Percentiles rank a stretch among this genome's conserved stretches.
Conservation (phyloP, 2,329 filamentous ascomycete species). For the Cercospora berteroae region DNA sequence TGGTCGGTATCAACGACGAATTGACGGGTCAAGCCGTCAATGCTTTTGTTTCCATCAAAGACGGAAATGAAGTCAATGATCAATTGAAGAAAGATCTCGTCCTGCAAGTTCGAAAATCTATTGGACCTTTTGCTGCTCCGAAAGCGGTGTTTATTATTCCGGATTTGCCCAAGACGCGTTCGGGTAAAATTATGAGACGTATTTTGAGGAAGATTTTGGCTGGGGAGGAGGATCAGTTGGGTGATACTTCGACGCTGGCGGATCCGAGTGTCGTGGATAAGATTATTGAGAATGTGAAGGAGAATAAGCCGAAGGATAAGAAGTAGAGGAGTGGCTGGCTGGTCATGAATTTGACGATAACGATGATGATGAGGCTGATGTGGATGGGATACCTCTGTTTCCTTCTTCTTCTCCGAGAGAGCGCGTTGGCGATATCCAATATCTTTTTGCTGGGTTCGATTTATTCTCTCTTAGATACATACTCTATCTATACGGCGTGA, state of each 20-base stretch:
- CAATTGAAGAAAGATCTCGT: conserved; percentile 89
- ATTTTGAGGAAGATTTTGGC: conserved; percentile 96
- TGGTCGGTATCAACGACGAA: conserved; percentile 90
- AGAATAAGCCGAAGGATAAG: conserved; percentile 44
- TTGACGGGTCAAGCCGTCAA: conserved; percentile 96
- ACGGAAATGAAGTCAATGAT: conserved; percentile 71
- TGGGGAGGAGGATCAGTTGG: conserved; percentile 94
- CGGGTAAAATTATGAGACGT: conserved; percentile 97
- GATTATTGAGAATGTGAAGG: conserved; percentile 81
- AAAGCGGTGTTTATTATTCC: conserved; percentile 90
- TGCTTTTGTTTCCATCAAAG: conserved; percentile 91
- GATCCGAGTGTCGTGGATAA: conserved; percentile 85
- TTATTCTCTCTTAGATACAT: background rate
- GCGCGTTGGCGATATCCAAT: background rate
- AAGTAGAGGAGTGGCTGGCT: conserved; percentile 22
- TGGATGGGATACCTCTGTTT: background rate
- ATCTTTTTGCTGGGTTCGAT: background rate
- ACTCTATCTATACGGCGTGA: background rate
- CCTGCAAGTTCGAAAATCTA: conserved; percentile 93
- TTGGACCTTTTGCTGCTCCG: conserved; percentile 93
- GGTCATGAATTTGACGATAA: background rate
- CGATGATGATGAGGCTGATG: background rate
- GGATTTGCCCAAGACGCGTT: conserved; percentile 94
- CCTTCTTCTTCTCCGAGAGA: background rate
- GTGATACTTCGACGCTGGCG: conserved; percentile 88